phyloP scores from a whole-genome alignment of 2,329 filamentous ascomycete species.

The Arthrobotrys sinensis region DNA sequence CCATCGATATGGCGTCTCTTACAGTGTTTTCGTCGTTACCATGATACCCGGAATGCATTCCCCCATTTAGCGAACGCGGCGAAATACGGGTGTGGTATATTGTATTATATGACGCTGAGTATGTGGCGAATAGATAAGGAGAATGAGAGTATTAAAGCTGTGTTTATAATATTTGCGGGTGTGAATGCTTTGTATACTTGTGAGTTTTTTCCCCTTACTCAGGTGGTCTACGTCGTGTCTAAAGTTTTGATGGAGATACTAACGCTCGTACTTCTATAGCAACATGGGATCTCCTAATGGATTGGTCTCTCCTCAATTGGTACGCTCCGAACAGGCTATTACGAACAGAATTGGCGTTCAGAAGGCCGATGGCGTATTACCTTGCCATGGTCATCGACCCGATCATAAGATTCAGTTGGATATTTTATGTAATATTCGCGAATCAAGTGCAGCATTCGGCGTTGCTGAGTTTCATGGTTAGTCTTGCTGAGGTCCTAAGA shows the following conservation, averaged over 20 bases:
- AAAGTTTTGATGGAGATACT: background rate
- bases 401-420: slow-evolving; percentile 91
- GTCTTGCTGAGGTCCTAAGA: slow-evolving; percentile 83
- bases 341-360: slow-evolving; percentile 84
- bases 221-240: too few relatives aligned
- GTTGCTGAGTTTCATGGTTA: slow-evolving; percentile 83
- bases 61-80: slow-evolving; percentile 93
- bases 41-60: slow-evolving; percentile 87
- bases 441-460: slow-evolving; percentile 86
- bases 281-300: slow-evolving; percentile 96
- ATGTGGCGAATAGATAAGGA: slow-evolving; percentile 82
- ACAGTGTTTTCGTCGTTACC: slow-evolving; percentile 91
- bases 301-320: slow-evolving; percentile 90
- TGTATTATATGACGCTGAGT: slow-evolving; percentile 83
- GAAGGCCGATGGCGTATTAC: slow-evolving; percentile 87
- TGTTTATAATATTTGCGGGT: slow-evolving; percentile 85
- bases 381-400: slow-evolving; percentile 85
- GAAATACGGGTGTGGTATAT: slow-evolving; percentile 89
- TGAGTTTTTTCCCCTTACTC: slow-evolving; percentile 68
- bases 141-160: slow-evolving; percentile 73
- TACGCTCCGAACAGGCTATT: slow-evolving; percentile 78
- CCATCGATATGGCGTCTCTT: slow-evolving; percentile 91
- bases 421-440: slow-evolving; percentile 90
- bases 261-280: slow-evolving; percentile 68
- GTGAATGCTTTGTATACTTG: slow-evolving; percentile 87